A percentile compares a stretch with the other conserved stretches of the same genome.
Conservation (phyloP, 2,329 filamentous ascomycete genomes). For the Apiospora malaysiana region DNA sequence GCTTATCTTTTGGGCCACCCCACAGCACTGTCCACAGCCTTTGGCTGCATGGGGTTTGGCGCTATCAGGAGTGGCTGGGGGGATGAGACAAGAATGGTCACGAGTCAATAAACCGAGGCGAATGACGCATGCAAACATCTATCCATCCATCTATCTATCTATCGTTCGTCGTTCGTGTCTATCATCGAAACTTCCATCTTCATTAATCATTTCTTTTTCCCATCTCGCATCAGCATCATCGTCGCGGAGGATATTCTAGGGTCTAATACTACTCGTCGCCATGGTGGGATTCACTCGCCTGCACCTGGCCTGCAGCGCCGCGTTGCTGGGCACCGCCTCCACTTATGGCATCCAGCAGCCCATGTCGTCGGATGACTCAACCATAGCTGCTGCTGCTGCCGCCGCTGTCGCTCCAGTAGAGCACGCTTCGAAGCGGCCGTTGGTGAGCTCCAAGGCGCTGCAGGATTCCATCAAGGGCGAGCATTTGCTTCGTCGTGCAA, state of each 20-base stretch:
- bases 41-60: background rate
- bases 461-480: slow-evolving; percentile 61
- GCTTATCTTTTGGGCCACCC: slow-evolving; percentile 10
- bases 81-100: slow-evolving; percentile 9
- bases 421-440: slow-evolving; percentile 32
- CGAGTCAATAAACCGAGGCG: slow-evolving; percentile 8
- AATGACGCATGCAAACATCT: background rate
- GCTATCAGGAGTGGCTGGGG: slow-evolving; percentile 21
- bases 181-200: background rate
- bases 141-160: background rate
- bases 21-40: slow-evolving; percentile 11
- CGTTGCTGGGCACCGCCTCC: slow-evolving; percentile 15
- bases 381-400: background rate
- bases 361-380: slow-evolving; percentile 1
- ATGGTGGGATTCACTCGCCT: slow-evolving; percentile 21
- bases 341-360: slow-evolving; percentile 20
- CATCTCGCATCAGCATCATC: background rate
- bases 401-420: background rate
- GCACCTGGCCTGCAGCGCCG: slow-evolving; percentile 12
- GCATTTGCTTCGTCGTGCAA: slow-evolving; percentile 63
- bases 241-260: background rate
- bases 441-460: slow-evolving; percentile 60
- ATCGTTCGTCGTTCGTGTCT: background rate
- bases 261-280: background rate
- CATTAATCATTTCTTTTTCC: background rate